Conservation (phyloP, 148 eudicot genomes). For the Selenicereus undatus region DNA sequence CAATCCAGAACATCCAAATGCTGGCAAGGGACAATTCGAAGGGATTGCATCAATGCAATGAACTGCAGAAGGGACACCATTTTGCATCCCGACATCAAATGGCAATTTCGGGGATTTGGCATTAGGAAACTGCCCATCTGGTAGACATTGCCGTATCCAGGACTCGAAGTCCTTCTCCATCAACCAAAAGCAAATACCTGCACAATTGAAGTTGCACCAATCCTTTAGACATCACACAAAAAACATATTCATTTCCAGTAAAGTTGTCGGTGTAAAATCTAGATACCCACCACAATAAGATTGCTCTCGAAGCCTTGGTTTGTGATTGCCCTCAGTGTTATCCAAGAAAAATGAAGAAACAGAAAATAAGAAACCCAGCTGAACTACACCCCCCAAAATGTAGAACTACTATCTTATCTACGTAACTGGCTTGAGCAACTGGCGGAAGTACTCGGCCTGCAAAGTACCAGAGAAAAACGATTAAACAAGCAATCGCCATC, state of each 20-base stretch:
- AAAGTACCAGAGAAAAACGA: constrained; percentile 25
- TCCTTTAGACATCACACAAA: constrained; percentile 1
- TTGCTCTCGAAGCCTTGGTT: constrained; percentile 18
- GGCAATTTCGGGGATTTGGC: constrained; percentile 36
- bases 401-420: constrained; percentile 42
- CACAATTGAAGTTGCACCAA: not conserved
- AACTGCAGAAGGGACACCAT: constrained; percentile 29
- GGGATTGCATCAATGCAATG: constrained; percentile 38
- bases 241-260: not conserved
- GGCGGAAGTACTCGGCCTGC: constrained; percentile 98
- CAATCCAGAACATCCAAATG: constrained; percentile 27
- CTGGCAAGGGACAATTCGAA: constrained; percentile 26
- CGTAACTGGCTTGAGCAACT: constrained; percentile 95
- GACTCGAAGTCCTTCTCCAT: constrained; percentile 66
- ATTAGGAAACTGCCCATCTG: constrained; percentile 40
- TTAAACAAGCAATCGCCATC: not conserved
- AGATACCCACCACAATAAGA: constrained; percentile 36
- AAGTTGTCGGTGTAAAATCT: not conserved
- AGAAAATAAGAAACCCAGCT: constrained; percentile 47
- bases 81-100: constrained; percentile 36
- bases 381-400: constrained; percentile 40
- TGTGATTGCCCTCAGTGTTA: constrained; percentile 38
- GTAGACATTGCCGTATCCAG: constrained; percentile 40
- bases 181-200: constrained; percentile 45
- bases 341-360: constrained; percentile 34